Percentiles rank a stretch among this genome's conserved stretches.
Evolutionary conservation across 805 yeast species (phyloP).

Genomic region (Candida palmyrensis): DNA sequence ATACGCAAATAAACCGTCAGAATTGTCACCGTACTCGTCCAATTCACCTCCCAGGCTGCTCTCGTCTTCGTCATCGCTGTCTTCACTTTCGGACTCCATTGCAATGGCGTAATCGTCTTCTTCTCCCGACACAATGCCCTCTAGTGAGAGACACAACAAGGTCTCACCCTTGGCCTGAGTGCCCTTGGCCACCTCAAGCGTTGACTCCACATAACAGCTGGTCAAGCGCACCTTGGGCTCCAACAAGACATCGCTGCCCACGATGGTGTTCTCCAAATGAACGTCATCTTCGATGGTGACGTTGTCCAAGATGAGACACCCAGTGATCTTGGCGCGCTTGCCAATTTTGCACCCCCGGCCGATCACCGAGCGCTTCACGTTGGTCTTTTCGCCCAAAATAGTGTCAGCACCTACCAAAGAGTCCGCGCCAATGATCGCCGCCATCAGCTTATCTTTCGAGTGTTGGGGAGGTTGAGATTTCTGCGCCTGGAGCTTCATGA

Average conservation of each 20-base stretch:
- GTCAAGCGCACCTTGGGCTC: slow-evolving; percentile 61
- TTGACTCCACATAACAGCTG: slow-evolving; percentile 83
- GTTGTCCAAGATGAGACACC: slow-evolving; percentile 71
- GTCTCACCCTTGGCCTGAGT: slow-evolving; percentile 56
- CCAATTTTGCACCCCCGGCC: slow-evolving; percentile 77
- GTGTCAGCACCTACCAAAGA: slow-evolving; percentile 69
- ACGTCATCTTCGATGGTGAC: slow-evolving; percentile 77
- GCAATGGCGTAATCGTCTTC: slow-evolving; percentile 22
- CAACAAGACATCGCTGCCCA: slow-evolving; percentile 67
- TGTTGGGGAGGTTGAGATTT: neutral
- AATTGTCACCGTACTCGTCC: slow-evolving; percentile 61
- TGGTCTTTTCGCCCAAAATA: slow-evolving; percentile 74
- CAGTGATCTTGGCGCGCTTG: slow-evolving; percentile 80
- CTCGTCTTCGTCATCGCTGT: slow-evolving; percentile 38
- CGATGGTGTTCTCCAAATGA: slow-evolving; percentile 76
- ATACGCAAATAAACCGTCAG: slow-evolving; percentile 45
- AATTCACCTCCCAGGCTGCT: slow-evolving; percentile 35
- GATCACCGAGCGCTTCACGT: slow-evolving; percentile 79
- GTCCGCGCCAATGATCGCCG: slow-evolving; percentile 71
- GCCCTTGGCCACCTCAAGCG: slow-evolving; percentile 60
- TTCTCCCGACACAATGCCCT: slow-evolving; percentile 29
- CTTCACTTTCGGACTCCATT: slow-evolving; percentile 27
- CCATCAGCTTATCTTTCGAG: slow-evolving; percentile 14
- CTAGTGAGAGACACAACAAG: slow-evolving; percentile 38
- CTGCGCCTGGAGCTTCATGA: slow-evolving; percentile 59